These are phyloP conservation scores for Nicotiana attenuata DNA, from an alignment of 257 asterid genomes.

Conservation along the genomic window DNA sequence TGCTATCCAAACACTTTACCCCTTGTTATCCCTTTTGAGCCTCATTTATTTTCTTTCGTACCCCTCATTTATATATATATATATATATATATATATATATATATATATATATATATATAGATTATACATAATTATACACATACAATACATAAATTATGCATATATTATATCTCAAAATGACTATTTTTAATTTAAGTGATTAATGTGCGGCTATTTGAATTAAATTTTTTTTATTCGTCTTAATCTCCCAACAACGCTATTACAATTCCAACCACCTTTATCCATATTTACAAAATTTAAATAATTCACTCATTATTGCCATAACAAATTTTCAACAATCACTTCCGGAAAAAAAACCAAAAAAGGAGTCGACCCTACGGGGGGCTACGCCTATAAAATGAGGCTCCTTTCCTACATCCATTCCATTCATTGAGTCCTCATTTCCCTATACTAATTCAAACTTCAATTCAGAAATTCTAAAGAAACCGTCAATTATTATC, in stretches of 20 bases:
- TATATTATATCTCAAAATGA: no score
- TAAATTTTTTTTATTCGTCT: no score
- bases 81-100: no score
- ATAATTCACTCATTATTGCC: slow-evolving; percentile 3
- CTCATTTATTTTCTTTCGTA: no score
- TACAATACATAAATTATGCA: no score
- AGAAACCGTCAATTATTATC: slow-evolving; percentile 1
- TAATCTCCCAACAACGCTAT: neutral
- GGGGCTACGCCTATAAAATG: slow-evolving; percentile 11
- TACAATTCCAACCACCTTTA: neutral
- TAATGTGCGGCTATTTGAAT: no score
- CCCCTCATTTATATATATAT: no score
- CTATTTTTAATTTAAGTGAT: no score
- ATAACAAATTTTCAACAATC: neutral
- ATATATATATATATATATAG: no score
- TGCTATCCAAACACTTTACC: no score
- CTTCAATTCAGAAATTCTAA: neutral
- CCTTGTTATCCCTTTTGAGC: no score
- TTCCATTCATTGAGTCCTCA: neutral
- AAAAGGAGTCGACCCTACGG: neutral
- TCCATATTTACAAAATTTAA: neutral
- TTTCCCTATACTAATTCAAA: neutral
- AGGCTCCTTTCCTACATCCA: neutral
- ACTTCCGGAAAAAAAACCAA: neutral
- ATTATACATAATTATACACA: no score